Evolutionary conservation across 1,139 yeast species (phyloP).

Genomic region (Scheffersomyces stambukii): DNA sequence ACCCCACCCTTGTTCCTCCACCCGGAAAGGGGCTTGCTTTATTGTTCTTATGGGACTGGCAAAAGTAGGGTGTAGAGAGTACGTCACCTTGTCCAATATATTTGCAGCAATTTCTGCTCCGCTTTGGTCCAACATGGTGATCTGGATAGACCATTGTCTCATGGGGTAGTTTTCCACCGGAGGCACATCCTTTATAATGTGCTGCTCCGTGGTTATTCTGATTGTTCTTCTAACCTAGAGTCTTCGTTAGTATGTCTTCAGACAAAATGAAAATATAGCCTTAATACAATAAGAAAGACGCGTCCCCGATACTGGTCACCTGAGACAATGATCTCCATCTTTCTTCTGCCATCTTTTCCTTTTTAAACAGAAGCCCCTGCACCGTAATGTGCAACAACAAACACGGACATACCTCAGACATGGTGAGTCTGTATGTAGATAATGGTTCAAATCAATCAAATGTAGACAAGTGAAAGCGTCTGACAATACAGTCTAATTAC

Average conservation of each 20-base stretch:
- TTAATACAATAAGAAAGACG: not conserved
- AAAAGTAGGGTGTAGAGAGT: conserved; percentile 92
- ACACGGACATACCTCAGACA: too few species aligned
- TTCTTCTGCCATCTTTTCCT: conserved; percentile 1
- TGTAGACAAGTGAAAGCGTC: too few species aligned
- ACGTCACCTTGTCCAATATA: conserved; percentile 88
- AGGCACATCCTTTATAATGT: conserved; percentile 76
- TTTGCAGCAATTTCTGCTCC: conserved; percentile 86
- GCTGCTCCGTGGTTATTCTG: conserved; percentile 84
- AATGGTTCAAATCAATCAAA: too few species aligned
- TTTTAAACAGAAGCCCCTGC: not conserved
- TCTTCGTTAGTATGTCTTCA: conserved; percentile 12
- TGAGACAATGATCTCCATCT: too few species aligned
- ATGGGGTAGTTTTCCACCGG: conserved; percentile 94
- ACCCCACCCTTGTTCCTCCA: conserved; percentile 98
- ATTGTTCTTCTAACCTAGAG: conserved; percentile 74
- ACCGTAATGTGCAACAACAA: not conserved
- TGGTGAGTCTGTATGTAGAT: too few species aligned
- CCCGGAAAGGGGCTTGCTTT: conserved; percentile 82
- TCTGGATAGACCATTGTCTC: conserved; percentile 86
- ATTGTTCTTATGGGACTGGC: conserved; percentile 79
- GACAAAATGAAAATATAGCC: not conserved
- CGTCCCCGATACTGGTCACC: too few species aligned
- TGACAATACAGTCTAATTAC: too few species aligned
- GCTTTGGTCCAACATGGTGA: conserved; percentile 68